Conservation (phyloP, 306 rosid genomes). For the Cajanus cajan region DNA sequence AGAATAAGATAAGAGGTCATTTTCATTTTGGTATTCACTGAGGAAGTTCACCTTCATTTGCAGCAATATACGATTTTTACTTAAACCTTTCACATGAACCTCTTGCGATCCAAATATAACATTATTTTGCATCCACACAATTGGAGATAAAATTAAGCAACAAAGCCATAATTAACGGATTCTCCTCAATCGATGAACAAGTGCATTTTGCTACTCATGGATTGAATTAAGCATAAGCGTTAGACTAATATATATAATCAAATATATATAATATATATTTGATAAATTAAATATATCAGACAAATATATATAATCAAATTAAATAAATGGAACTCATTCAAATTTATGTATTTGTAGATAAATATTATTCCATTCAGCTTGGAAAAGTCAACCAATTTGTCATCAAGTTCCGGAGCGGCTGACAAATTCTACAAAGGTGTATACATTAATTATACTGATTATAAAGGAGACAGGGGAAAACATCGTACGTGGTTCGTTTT, state of each 20-base stretch:
- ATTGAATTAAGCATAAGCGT: too few relatives aligned
- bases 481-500: background rate
- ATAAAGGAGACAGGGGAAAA: background rate
- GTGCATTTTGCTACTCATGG: too few relatives aligned
- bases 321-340: background rate
- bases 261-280: too few relatives aligned
- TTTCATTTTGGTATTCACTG: slow-evolving; percentile 31
- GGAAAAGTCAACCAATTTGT: background rate
- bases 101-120: background rate
- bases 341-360: background rate
- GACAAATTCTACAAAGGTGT: background rate
- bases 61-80: slow-evolving; percentile 35
- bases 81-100: slow-evolving; percentile 48
- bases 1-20: slow-evolving; percentile 32
- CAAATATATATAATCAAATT: too few relatives aligned
- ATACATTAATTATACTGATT: background rate
- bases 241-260: too few relatives aligned
- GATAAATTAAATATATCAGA: too few relatives aligned
- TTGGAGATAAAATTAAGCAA: too few relatives aligned
- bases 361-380: background rate
- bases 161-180: too few relatives aligned
- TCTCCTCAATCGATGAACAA: too few relatives aligned
- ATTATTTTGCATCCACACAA: too few relatives aligned
- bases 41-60: slow-evolving; percentile 13
- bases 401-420: background rate